These are phyloP conservation scores for Puccinia novopanici DNA, from an alignment of 1,284 basidiomycete species.

Conservation along the genomic window DNA sequence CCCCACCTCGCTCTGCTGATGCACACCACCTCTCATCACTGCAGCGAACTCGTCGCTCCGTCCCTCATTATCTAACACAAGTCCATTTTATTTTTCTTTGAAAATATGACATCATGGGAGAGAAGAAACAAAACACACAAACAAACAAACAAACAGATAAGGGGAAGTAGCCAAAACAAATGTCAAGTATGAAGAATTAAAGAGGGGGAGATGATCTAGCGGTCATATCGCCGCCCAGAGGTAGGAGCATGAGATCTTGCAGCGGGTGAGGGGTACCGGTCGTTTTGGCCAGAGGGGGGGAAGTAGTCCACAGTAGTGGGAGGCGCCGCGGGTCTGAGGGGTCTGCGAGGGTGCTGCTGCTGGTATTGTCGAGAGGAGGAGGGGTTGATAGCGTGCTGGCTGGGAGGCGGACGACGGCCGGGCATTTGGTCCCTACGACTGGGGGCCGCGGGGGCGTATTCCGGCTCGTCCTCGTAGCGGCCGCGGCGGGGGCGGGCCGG, in stretches of 20 bases:
- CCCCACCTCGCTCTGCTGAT: no score
- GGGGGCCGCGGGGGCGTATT: neutral
- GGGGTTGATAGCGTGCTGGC: neutral
- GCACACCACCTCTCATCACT: no score
- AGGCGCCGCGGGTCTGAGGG: neutral
- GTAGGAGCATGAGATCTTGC: neutral
- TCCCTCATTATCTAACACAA: no score
- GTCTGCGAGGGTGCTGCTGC: neutral
- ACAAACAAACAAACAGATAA: no score
- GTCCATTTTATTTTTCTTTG: no score
- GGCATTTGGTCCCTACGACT: neutral
- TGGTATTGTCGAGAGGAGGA: neutral
- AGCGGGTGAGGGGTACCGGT: slow-evolving; percentile 10
- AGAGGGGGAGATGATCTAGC: neutral
- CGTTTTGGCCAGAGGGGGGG: slow-evolving; percentile 25
- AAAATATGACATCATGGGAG: no score
- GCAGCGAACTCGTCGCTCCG: no score
- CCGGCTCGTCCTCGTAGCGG: neutral
- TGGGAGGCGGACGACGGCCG: neutral
- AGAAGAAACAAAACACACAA: no score
- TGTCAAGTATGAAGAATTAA: no score
- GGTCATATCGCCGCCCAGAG: neutral
- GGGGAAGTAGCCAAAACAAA: neutral
- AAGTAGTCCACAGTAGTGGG: slow-evolving; percentile 28
- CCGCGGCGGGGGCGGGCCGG: neutral